Evolutionary conservation across 1,284 basidiomycete genomes (phyloP).

Genomic region (Coriolopsis trogii): DNA sequence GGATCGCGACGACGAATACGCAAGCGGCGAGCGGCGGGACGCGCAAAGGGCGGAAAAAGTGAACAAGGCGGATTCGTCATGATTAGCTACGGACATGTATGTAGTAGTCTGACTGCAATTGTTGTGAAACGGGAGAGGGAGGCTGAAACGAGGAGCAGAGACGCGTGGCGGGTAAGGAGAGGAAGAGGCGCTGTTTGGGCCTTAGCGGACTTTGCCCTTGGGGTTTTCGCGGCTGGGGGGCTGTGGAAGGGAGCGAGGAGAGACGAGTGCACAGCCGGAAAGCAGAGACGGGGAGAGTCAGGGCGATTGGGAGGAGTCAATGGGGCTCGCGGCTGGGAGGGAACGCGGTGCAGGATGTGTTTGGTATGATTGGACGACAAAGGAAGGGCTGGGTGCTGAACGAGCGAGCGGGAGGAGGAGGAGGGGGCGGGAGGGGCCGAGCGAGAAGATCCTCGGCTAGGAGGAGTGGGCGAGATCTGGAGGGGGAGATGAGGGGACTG

Average conservation of each 20-base stretch:
- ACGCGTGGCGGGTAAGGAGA: neutral
- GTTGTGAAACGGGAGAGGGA: constrained; percentile 7
- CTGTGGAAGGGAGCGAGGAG: constrained; percentile 6
- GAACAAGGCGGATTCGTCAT: constrained; percentile 1
- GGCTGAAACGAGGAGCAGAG: constrained; percentile 13
- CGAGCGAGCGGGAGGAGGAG: constrained; percentile 6
- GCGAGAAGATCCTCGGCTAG: constrained; percentile 28
- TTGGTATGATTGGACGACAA: constrained; percentile 4
- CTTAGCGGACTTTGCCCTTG: too few species aligned
- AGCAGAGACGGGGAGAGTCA: neutral
- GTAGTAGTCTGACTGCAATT: neutral
- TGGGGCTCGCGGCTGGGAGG: neutral
- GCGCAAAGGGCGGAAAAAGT: constrained; percentile 38
- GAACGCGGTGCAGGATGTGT: constrained; percentile 1
- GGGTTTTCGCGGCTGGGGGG: too few species aligned
- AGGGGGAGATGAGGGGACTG: constrained; percentile 29
- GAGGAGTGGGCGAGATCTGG: constrained; percentile 24
- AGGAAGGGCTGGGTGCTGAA: constrained; percentile 14
- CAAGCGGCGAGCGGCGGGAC: constrained; percentile 18
- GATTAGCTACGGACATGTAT: too few species aligned
- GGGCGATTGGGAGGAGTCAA: constrained; percentile 2
- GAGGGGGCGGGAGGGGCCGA: constrained; percentile 26
- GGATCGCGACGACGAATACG: constrained; percentile 17
- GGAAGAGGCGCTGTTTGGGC: constrained; percentile 7
- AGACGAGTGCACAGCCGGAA: constrained; percentile 3